Evolutionary conservation across 306 rosid genomes (phyloP).

Genomic region (Sphenostylis stenocarpa): DNA sequence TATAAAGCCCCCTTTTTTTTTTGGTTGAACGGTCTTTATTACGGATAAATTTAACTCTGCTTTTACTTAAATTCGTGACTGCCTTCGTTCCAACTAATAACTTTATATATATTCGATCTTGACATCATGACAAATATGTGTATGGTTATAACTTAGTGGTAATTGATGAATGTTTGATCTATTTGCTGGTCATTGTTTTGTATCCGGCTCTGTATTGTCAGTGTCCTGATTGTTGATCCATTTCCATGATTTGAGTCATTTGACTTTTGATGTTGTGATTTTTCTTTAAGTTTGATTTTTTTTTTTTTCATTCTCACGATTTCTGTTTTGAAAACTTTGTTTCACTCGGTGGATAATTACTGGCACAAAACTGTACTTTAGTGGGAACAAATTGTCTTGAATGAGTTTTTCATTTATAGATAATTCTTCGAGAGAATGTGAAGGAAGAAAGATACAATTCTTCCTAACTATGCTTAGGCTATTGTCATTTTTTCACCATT

Average conservation of each 20-base stretch:
- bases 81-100: not conserved
- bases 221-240: not conserved
- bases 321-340: slow-evolving; percentile 8
- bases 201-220: not conserved
- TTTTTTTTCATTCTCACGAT: not conserved
- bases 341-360: not conserved
- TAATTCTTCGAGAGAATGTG: not conserved
- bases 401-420: not conserved
- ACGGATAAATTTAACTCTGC: not conserved
- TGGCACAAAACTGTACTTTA: slow-evolving; percentile 1
- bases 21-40: not conserved
- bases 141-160: not conserved
- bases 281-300: not conserved
- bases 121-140: not conserved
- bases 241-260: not conserved
- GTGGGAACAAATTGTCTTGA: not conserved
- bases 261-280: not conserved
- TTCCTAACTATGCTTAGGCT: not conserved
- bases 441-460: not conserved
- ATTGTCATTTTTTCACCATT: not conserved
- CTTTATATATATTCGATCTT: not conserved
- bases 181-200: not conserved
- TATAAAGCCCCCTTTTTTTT: no score
- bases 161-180: not conserved
- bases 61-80: not conserved